Conservation (phyloP, 2,329 filamentous ascomycete species). For the Iodosphaeria phyllophila region DNA sequence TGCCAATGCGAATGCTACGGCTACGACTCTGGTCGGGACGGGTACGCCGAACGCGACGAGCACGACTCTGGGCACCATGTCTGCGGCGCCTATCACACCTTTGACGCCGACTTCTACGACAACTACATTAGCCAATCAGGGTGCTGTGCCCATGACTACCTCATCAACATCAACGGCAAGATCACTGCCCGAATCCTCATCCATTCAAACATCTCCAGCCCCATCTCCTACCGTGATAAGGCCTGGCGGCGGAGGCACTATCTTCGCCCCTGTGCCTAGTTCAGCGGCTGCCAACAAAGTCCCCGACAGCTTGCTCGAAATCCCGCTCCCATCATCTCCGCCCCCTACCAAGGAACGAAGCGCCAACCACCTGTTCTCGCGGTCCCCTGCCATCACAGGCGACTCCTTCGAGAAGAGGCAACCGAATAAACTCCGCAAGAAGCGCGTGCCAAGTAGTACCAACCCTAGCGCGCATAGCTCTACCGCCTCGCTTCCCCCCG, state of each 20-base stretch:
- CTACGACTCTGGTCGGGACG: too few relatives aligned
- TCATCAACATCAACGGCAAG: conserved; percentile 14
- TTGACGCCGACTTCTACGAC: too few relatives aligned
- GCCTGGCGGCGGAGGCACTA: too few relatives aligned
- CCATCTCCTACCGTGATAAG: too few relatives aligned
- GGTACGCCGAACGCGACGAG: too few relatives aligned
- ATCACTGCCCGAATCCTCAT: conserved; percentile 9
- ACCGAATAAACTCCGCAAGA: conserved; percentile 87
- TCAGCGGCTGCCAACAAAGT: conserved; percentile 21
- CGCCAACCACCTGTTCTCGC: conserved; percentile 51
- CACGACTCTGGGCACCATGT: too few relatives aligned
- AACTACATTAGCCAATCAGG: too few relatives aligned
- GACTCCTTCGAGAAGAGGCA: conserved; percentile 49
- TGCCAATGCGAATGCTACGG: too few relatives aligned
- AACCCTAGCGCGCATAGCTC: conserved; percentile 87
- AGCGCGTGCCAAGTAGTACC: conserved; percentile 52
- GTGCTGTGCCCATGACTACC: conserved; percentile 17
- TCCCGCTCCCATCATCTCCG: conserved; percentile 17
- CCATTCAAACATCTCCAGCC: conserved; percentile 10
- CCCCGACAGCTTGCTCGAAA: conserved; percentile 27
- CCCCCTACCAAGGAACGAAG: conserved; percentile 48
- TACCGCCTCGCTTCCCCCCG: conserved; percentile 50
- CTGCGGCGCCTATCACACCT: too few relatives aligned
- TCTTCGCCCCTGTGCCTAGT: conserved; percentile 10
- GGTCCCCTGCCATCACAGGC: conserved; percentile 43